Evolutionary conservation across 169 alveolate species (phyloP), one percentile per base, ranked within the genome.

Genomic region (Plasmodium vinckei): DNA sequence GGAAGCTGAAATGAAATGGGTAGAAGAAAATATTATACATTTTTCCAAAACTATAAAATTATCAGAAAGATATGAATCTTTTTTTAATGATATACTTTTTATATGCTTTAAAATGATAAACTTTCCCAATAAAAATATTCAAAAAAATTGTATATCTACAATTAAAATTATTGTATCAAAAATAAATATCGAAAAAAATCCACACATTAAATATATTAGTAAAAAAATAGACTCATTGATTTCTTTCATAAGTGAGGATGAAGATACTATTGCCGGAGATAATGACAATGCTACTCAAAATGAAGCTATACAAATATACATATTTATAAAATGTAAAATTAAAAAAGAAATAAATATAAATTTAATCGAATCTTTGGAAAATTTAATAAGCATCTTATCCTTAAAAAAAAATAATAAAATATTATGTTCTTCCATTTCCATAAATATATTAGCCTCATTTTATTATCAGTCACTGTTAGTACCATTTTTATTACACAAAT

Each of bases 101-200:
- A 77, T 77, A 21, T 77, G 77, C 46, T 64, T 77, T 56, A 77
- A 77, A 64, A 64, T 77, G 47, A 77, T 77, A 19, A 77, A 69
- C 46, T 77, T 15, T 64, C 89, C 89, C 25, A 64, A 25, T 5
- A 57, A 77, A 64, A 57, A 46, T 57, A 47, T 77, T 9, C 89
- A 64, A 57, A 39, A 39, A 15, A n/a, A n/a, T 21, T 77, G 63
- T 57, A 7, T 77, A 21, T 10, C 23, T 47, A 42, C 27, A 7
- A 17, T 77, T 17, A n/a, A 65, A 10, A 17, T 39, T 25, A 42
- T 77, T 10, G 49, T 68, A 23, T 25, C 64, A 5, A 77, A 77
- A 21, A 77, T 77, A 13, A 64, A 68, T 57, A 77, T 59, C 42
- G 42, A 33, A 47, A 49, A 56, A 46, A 44, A 47, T 64, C 19